Evolutionary conservation across 306 rosid species (phyloP), one percentile per base, ranked within the genome.

Genomic region (Vigna unguiculata): DNA sequence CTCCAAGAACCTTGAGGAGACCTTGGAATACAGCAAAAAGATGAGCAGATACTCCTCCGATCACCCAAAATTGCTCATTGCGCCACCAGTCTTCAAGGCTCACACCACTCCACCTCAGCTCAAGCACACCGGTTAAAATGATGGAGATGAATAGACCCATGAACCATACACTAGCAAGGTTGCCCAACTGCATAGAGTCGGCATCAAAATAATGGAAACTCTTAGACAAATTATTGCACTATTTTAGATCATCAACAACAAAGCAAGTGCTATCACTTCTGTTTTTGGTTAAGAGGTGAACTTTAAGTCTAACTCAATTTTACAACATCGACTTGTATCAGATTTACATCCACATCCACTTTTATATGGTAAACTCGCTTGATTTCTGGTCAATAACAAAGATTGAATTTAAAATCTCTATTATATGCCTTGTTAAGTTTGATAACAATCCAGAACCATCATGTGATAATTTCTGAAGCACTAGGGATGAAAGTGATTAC

Each of bases 141-240:
- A 57, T 57, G 63, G 63, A 57, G 63, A 57, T 57, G 63, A 57
- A 57, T 13, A 57, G 63, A 57, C 36, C 63, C 38, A 24, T 57
- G 63, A 57, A 57, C 63, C 63, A 57, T 57, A 57, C 36, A 24
- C 63, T 57, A 12, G 63, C 63, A 22, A 57, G 63, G 63, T 57
- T 57, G 17, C 36, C 24, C 63, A 57, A 57, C 63, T 57, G 63
- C 63, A 57, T 24, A 12, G 63, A 57, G 63, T 57, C 1, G 20
- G 20, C 41, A 25, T 28, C 1, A 28, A 28, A 25, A 10, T 28
- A 59, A 28, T 59, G 6, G 11, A 59, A 55, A 47, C n/a, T 4
- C 52, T 14, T 1, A 0, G 7, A 47, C 17, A 15, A 4, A 15
- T 5, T 47, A 16, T 47, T 15, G n/a, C 49, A 47, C 15, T 6